Evolutionary conservation across 192 early-diverging fungal genomes (phyloP).

Genomic region (Helicostylum pulchrum): DNA sequence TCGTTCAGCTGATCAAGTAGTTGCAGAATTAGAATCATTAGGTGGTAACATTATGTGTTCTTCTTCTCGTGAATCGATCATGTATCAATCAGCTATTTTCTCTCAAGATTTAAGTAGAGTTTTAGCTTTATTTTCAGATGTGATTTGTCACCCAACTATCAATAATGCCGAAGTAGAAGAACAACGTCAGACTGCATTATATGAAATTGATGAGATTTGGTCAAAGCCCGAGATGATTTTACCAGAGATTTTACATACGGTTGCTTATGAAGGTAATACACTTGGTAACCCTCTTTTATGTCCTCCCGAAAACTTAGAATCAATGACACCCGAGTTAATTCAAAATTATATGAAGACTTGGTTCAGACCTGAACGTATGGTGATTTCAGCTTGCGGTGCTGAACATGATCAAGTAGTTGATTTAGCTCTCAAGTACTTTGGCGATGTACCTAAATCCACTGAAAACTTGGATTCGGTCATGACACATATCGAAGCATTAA

Average conservation of each 20-base stretch:
- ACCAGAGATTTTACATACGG: slow-evolving; percentile 83
- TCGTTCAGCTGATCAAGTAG: slow-evolving; percentile 64
- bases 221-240: slow-evolving; percentile 82
- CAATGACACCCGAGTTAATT: slow-evolving; percentile 67
- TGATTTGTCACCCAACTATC: slow-evolving; percentile 74
- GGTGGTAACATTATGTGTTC: slow-evolving; percentile 91
- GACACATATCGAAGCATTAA: slow-evolving; percentile 18
- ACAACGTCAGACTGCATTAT: slow-evolving; percentile 70
- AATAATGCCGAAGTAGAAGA: slow-evolving; percentile 77
- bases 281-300: slow-evolving; percentile 82
- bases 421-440: slow-evolving; percentile 72
- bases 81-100: slow-evolving; percentile 93
- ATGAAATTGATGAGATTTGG: slow-evolving; percentile 87
- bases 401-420: slow-evolving; percentile 81
- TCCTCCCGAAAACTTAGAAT: slow-evolving; percentile 60
- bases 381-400: slow-evolving; percentile 83
- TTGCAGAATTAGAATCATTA: slow-evolving; percentile 76
- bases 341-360: slow-evolving; percentile 71
- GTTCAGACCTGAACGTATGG: slow-evolving; percentile 91
- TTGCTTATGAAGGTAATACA: slow-evolving; percentile 75
- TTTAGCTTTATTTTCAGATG: slow-evolving; percentile 75
- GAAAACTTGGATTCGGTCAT: slow-evolving; percentile 26
- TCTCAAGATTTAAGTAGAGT: slow-evolving; percentile 72
- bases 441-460: slow-evolving; percentile 48
- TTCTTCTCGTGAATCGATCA: slow-evolving; percentile 87